Base-by-base conservation (phyloP, 2,329 filamentous ascomycete species). In the Endothia cerciana region DNA sequence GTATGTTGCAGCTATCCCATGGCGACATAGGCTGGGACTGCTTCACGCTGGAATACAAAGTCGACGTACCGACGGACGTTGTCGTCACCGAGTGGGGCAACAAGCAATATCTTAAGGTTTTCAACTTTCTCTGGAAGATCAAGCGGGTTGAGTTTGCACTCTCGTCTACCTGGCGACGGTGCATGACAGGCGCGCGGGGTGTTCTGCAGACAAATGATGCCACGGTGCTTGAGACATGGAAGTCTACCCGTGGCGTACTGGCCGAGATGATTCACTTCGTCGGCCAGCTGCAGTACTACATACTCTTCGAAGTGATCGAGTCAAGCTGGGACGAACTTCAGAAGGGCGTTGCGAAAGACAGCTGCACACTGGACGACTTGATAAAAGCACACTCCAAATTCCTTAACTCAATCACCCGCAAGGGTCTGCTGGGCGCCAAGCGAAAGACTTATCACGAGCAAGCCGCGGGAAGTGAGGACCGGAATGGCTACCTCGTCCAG, bases 241-340 rank as follows among this genome's bases (percentile, higher is more conserved):
- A 97, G 76, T 88, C 86, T 17, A 96, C 94, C 4, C 86, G 94
- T 65, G 95, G 94, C 66, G 89, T 90, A 22, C 88, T 98, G 45
- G 94, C 94, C 15, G 96, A 99, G 78, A 99, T 99, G 95, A 92
- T 98, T 19, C 96, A 99, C 77, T 98, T 99, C 74, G 90, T 98
- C 73, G 93, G 93, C 69, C 95, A 99, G 78, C 85, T 99, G 17
- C 95, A 99, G 77, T 97, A 98, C 80, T 99, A 99, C 77, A 97
- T 99, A 71, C 84, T 99, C 11, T 99, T 98, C 74, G 95, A 99
- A 77, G 95, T 99, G 71, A 98, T 99, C 72, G 95, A 99, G 77
- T 91, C 92, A 43, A 95, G 92, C 59, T 99, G 95, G 96, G 91
- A 92, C 68, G 91, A 94, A 74, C 85, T 99, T 2, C 92, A 97